phyloP scores from a whole-genome alignment of 768 basidiomycete genomes.

The Tulasnella sp. region DNA sequence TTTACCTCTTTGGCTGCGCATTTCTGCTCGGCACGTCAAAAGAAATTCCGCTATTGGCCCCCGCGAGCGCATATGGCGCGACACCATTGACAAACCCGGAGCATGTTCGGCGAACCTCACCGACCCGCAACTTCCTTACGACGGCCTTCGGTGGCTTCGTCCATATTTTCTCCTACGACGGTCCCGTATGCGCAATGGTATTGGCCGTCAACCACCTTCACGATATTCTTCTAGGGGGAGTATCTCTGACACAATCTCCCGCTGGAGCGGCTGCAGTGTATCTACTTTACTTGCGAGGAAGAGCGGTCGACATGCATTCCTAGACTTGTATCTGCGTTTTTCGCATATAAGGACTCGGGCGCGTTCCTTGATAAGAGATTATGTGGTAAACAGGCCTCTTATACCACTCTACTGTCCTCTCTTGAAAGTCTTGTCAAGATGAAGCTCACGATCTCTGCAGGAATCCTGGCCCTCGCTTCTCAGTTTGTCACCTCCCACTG shows the following conservation, averaged over 20 bases:
- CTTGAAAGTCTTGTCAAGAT: not conserved
- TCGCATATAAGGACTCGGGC: not conserved
- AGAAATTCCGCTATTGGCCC: not conserved
- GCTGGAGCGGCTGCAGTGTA: not conserved
- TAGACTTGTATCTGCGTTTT: not conserved
- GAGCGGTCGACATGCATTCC: not conserved
- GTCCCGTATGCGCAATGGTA: not conserved
- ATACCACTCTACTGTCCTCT: constrained; percentile 26
- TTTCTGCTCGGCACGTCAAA: not conserved
- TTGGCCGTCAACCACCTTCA: not conserved
- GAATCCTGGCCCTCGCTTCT: not conserved
- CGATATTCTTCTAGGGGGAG: not conserved
- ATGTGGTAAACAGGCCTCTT: constrained; percentile 27
- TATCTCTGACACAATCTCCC: not conserved
- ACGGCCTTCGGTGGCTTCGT: not conserved
- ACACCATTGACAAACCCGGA: not conserved
- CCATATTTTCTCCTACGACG: not conserved
- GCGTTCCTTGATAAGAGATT: not conserved
- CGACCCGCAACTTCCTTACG: not conserved
- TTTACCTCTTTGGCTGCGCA: not conserved
- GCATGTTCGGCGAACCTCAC: constrained; percentile 1
- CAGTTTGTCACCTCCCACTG: not conserved
- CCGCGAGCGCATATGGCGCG: not conserved
- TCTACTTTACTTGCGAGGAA: not conserved
- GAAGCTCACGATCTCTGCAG: not conserved